These are phyloP conservation scores for Peronospora destructor DNA, from an alignment of 352 stramenopile species.

Conservation along the genomic window DNA sequence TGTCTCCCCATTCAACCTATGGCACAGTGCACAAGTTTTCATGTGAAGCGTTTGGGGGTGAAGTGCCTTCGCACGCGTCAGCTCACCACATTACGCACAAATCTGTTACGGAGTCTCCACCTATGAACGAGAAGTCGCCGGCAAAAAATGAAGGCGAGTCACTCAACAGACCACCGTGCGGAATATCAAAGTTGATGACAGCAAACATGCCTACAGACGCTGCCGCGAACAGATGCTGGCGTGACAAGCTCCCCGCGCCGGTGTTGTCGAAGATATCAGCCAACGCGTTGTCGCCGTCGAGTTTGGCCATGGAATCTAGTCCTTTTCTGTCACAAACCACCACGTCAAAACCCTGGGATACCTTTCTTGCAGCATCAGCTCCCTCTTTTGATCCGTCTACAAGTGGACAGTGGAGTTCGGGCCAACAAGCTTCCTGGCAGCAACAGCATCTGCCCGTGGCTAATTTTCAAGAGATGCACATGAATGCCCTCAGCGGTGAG, in stretches of 20 bases:
- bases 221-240: conserved; percentile 7
- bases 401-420: conserved; percentile 15
- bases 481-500: conserved; percentile 21
- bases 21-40: conserved; percentile 40
- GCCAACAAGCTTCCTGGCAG: conserved; percentile 9
- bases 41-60: conserved; percentile 63
- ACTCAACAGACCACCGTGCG: conserved; percentile 19
- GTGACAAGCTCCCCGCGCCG: conserved; percentile 9
- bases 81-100: conserved; percentile 14
- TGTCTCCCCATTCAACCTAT: conserved; percentile 5
- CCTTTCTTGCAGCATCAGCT: conserved; percentile 27
- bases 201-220: conserved; percentile 12
- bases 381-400: conserved; percentile 14
- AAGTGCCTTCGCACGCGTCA: conserved; percentile 15
- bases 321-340: conserved; percentile 4
- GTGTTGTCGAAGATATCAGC: conserved; percentile 21
- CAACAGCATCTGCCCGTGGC: conserved; percentile 14
- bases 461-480: conserved; percentile 27
- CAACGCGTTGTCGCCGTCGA: background rate
- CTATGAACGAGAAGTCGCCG: conserved; percentile 18
- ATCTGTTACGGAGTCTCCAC: conserved; percentile 9
- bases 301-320: conserved; percentile 3
- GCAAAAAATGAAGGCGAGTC: conserved; percentile 14
- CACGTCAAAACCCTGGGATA: conserved; percentile 32
- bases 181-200: conserved; percentile 24